A percentile compares a stretch with the other conserved stretches of the same genome.
These are phyloP conservation scores for Geotrichum carabidarum DNA, from an alignment of 1,139 yeast genomes.

Conservation along the genomic window DNA sequence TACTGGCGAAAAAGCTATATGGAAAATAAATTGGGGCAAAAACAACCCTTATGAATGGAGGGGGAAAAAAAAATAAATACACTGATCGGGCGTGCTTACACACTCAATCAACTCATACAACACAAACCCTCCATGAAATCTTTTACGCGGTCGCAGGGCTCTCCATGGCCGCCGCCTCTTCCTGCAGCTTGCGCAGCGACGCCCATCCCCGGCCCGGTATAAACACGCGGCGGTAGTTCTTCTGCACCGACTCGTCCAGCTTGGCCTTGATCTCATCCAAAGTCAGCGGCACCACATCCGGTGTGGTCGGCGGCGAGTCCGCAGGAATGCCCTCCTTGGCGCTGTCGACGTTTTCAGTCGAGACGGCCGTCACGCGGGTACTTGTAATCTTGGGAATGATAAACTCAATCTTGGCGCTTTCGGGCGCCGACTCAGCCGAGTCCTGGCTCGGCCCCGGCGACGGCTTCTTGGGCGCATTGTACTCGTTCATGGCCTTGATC, in stretches of 20 bases:
- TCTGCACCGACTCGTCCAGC: slow-evolving; percentile 31
- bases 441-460: slow-evolving; percentile 6
- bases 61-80: neutral
- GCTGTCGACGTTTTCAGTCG: slow-evolving; percentile 3
- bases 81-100: neutral
- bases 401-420: slow-evolving; percentile 19
- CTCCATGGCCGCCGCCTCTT: slow-evolving; percentile 26
- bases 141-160: slow-evolving; percentile 5
- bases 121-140: neutral
- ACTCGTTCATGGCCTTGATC: slow-evolving; percentile 23
- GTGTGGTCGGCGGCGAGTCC: neutral
- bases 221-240: slow-evolving; percentile 44
- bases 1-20: neutral
- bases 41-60: neutral
- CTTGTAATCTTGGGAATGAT: slow-evolving; percentile 15
- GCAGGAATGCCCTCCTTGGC: neutral
- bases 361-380: neutral
- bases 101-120: neutral
- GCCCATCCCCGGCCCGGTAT: slow-evolving; percentile 56
- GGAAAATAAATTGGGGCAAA: slow-evolving; percentile 1
- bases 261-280: slow-evolving; percentile 20
- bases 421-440: slow-evolving; percentile 3
- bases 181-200: slow-evolving; percentile 38
- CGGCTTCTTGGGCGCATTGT: slow-evolving; percentile 8
- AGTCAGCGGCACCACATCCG: slow-evolving; percentile 20